These are phyloP conservation scores for Termitomyces sp. DNA, from an alignment of 768 basidiomycete genomes.

Conservation along the genomic window DNA sequence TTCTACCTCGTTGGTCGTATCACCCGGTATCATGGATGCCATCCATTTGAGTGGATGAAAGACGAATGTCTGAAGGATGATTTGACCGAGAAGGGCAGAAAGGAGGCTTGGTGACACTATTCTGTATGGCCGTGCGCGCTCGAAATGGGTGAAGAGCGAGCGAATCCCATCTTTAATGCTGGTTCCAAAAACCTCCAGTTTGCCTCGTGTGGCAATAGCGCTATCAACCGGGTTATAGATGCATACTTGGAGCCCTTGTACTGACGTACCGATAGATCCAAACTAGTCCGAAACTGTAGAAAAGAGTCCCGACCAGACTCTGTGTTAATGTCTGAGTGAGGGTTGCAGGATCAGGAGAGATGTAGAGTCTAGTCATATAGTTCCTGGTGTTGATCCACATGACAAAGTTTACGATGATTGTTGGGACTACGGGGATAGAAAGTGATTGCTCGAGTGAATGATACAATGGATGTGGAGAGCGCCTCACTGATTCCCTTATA, in stretches of 20 bases:
- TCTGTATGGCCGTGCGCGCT: slow-evolving; percentile 52
- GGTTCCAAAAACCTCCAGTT: slow-evolving; percentile 41
- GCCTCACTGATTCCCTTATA: slow-evolving; percentile 14
- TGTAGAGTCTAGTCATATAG: slow-evolving; percentile 7
- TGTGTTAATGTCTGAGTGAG: not conserved
- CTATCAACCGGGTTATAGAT: not conserved
- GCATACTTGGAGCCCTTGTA: not conserved
- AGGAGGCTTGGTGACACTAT: slow-evolving; percentile 54
- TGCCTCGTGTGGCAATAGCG: slow-evolving; percentile 53
- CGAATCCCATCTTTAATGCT: slow-evolving; percentile 40
- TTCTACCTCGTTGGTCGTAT: not conserved
- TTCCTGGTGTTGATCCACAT: not conserved
- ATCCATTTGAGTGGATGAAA: slow-evolving; percentile 24
- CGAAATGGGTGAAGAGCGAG: slow-evolving; percentile 52
- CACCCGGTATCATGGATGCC: not conserved
- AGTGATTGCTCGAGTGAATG: not conserved
- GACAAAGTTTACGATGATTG: slow-evolving; percentile 5
- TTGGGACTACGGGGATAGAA: slow-evolving; percentile 9
- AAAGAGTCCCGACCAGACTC: slow-evolving; percentile 7
- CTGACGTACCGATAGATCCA: slow-evolving; percentile 16
- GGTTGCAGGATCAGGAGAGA: slow-evolving; percentile 17
- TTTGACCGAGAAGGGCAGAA: slow-evolving; percentile 35
- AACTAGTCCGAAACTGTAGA: slow-evolving; percentile 12
- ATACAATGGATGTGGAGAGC: not conserved
- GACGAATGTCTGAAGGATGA: slow-evolving; percentile 20